Percentiles rank a stretch among this genome's conserved stretches.
Evolutionary conservation across 495 filamentous ascomycete species (phyloP).

Genomic region (Neurospora sp.): DNA sequence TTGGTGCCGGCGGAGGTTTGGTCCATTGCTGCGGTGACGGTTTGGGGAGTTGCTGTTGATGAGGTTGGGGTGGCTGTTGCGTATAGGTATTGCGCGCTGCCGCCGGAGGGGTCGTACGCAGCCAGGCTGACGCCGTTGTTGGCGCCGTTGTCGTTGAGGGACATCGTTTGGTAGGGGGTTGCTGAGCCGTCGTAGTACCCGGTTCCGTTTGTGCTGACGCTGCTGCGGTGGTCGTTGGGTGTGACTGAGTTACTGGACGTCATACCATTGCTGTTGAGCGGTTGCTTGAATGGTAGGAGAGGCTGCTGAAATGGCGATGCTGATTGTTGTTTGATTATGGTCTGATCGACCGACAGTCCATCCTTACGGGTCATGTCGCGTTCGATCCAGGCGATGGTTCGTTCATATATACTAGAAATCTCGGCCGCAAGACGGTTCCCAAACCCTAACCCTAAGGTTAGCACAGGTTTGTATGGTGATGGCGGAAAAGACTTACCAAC

Average conservation of each 20-base stretch:
- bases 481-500: constrained; percentile 40
- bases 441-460: too few species aligned
- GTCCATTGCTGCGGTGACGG: constrained; percentile 2
- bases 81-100: constrained; percentile 14
- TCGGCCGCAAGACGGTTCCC: constrained; percentile 23
- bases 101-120: constrained; percentile 8
- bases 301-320: constrained; percentile 6
- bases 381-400: constrained; percentile 36
- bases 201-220: constrained; percentile 13
- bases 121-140: constrained; percentile 9
- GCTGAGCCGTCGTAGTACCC: constrained; percentile 16
- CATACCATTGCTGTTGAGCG: background rate
- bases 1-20: constrained; percentile 10
- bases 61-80: constrained; percentile 6
- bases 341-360: constrained; percentile 3
- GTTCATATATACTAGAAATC: constrained; percentile 4
- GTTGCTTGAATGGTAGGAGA: background rate
- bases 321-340: constrained; percentile 6
- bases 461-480: background rate
- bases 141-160: constrained; percentile 3
- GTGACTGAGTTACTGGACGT: background rate
- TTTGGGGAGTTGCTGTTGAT: constrained; percentile 4
- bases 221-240: constrained; percentile 8
- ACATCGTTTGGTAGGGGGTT: constrained; percentile 15
- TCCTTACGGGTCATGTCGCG: constrained; percentile 25